Percentiles rank a stretch among this genome's conserved stretches.
phyloP scores from a whole-genome alignment of 208 protist genomes.

The Kentomonas sorsogonicus region DNA sequence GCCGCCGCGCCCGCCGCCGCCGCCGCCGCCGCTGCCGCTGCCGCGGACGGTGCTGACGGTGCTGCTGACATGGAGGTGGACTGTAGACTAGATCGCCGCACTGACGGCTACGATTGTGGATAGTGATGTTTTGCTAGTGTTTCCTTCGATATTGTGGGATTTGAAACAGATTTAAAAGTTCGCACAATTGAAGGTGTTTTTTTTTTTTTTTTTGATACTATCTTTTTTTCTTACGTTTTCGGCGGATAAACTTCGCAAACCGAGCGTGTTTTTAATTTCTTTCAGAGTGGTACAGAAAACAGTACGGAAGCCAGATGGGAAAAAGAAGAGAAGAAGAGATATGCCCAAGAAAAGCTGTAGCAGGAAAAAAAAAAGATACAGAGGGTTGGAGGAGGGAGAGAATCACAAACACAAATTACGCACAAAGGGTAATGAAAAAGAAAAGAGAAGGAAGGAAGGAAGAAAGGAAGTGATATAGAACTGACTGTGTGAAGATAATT shows the following conservation, averaged over 20 bases:
- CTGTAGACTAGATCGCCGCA: too few relatives aligned
- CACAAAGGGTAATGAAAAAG: not conserved
- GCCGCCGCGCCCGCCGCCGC: not conserved
- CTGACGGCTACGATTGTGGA: not conserved
- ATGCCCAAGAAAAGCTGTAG: not conserved
- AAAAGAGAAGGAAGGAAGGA: not conserved
- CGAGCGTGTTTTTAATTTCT: not conserved
- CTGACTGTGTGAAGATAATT: not conserved
- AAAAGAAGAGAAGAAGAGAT: not conserved
- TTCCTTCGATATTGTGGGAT: not conserved
- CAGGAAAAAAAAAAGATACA: not conserved
- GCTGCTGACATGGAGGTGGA: too few relatives aligned
- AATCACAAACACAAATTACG: not conserved
- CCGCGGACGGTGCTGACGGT: too few relatives aligned
- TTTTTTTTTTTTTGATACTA: not conserved
- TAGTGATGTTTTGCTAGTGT: not conserved
- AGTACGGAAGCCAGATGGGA: not conserved
- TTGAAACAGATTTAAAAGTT: too few relatives aligned
- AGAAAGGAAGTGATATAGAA: not conserved
- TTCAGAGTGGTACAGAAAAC: not conserved
- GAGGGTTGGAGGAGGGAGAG: not conserved
- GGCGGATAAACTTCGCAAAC: not conserved
- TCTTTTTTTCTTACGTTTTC: not conserved
- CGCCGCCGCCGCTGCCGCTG: too few relatives aligned
- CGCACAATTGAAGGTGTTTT: not conserved